These are phyloP conservation scores for Wallacemonas sp. DNA, from an alignment of 208 protist genomes.

Conservation along the genomic window DNA sequence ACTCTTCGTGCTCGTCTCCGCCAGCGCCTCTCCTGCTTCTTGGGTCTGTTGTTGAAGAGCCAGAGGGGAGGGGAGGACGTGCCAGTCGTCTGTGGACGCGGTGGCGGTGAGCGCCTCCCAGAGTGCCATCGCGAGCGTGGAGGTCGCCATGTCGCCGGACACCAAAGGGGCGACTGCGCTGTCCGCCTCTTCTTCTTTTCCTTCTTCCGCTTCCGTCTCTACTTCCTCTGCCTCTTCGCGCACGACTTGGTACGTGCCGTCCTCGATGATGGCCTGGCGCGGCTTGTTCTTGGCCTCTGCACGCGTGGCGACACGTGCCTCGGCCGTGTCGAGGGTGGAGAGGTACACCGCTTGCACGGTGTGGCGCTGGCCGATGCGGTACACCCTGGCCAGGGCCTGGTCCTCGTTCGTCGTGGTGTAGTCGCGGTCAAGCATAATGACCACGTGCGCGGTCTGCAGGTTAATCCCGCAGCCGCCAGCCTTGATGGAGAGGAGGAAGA, in stretches of 20 bases:
- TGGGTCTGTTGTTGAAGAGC: neutral
- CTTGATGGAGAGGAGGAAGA: constrained; percentile 96
- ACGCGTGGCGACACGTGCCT: constrained; percentile 40
- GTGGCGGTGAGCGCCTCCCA: neutral
- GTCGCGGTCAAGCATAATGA: constrained; percentile 97
- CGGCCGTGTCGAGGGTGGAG: constrained; percentile 79
- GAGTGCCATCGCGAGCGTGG: neutral
- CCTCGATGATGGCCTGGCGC: constrained; percentile 57
- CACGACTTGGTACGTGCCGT: constrained; percentile 36
- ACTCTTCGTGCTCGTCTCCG: no score
- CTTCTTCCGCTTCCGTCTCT: no score
- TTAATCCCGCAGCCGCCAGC: constrained; percentile 98
- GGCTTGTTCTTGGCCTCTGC: constrained; percentile 55
- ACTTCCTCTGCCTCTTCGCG: no score
- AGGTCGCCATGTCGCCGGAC: neutral
- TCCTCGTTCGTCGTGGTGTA: constrained; percentile 97
- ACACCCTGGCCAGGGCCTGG: constrained; percentile 95
- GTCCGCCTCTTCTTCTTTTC: neutral
- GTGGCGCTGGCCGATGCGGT: constrained; percentile 97
- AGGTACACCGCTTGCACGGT: constrained; percentile 94
- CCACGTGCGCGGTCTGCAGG: constrained; percentile 94
- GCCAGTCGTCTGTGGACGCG: neutral
- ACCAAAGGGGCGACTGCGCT: no score
- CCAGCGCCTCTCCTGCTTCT: neutral
- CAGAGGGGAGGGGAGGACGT: neutral